A percentile compares a stretch with the other conserved stretches of the same genome.
phyloP scores from a whole-genome alignment of 495 filamentous ascomycete species.

The Aspergillus leporis region DNA sequence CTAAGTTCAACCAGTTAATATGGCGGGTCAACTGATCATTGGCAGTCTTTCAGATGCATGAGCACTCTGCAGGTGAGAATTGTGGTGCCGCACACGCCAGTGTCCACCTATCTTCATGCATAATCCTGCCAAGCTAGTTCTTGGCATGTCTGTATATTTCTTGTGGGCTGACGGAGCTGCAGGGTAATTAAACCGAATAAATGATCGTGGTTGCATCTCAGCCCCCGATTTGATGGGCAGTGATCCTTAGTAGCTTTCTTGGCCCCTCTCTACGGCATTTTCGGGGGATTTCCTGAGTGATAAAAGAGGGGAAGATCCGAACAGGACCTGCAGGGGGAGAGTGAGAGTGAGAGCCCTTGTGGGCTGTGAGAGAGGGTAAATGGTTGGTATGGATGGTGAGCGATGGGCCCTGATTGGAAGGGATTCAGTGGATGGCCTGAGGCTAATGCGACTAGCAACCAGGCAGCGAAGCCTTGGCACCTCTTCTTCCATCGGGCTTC shows the following conservation, averaged over 20 bases:
- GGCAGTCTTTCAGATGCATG: conserved; percentile 7
- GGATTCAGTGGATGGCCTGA: background rate
- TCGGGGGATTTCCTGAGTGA: background rate
- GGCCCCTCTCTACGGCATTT: background rate
- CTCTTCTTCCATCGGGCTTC: conserved; percentile 5
- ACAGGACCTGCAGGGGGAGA: background rate
- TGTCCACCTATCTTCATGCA: background rate
- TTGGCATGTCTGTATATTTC: conserved; percentile 9
- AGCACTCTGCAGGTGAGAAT: conserved; percentile 3
- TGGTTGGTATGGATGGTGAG: background rate
- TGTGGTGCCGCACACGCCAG: background rate
- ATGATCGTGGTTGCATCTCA: background rate
- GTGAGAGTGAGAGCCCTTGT: background rate
- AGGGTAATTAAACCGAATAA: background rate
- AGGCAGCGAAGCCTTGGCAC: background rate
- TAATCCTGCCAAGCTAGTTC: conserved; percentile 3
- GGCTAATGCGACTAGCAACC: background rate
- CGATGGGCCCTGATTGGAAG: background rate
- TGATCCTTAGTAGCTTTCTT: background rate
- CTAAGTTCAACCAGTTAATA: background rate
- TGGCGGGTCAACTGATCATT: conserved; percentile 2
- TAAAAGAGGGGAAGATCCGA: background rate
- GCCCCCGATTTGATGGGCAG: background rate
- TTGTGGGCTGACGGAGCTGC: conserved; percentile 5
- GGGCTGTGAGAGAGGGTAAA: background rate